A percentile compares a stretch with the other conserved stretches of the same genome.
phyloP scores from a whole-genome alignment of 2,329 filamentous ascomycete genomes.

The Neodidymelliopsis sp. region DNA sequence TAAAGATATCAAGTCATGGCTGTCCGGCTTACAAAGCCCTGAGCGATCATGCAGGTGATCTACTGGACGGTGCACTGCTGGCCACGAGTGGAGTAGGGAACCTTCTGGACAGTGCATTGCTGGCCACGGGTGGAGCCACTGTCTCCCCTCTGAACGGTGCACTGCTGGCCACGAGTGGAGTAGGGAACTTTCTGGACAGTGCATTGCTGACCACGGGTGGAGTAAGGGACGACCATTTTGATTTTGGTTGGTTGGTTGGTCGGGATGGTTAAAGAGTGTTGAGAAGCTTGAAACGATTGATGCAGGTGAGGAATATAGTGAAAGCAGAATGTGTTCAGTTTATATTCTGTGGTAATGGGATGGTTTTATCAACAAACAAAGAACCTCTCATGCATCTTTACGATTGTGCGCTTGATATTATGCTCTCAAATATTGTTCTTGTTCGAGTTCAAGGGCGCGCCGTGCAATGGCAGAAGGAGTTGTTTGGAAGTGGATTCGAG shows the following conservation, averaged over 20 bases:
- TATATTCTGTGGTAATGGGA: neutral
- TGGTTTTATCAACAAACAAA: neutral
- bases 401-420: neutral
- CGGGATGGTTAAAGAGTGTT: slow-evolving; percentile 19
- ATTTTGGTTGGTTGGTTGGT: slow-evolving; percentile 16
- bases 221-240: slow-evolving; percentile 23
- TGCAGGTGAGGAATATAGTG: slow-evolving; percentile 10
- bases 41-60: slow-evolving; percentile 1
- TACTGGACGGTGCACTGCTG: slow-evolving; percentile 13
- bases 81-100: neutral
- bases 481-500: neutral
- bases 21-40: neutral
- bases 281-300: slow-evolving; percentile 27
- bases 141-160: slow-evolving; percentile 15
- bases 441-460: neutral
- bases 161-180: slow-evolving; percentile 2
- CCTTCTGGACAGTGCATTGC: slow-evolving; percentile 10
- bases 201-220: slow-evolving; percentile 6
- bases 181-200: slow-evolving; percentile 4
- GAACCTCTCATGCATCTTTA: neutral
- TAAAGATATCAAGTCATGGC: neutral
- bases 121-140: neutral
- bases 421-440: neutral
- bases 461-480: neutral
- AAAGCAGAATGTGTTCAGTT: neutral